Percentiles rank a stretch among this genome's conserved stretches.
phyloP scores from a whole-genome alignment of 1,284 basidiomycete species.

The Cystobasidium sp. region DNA sequence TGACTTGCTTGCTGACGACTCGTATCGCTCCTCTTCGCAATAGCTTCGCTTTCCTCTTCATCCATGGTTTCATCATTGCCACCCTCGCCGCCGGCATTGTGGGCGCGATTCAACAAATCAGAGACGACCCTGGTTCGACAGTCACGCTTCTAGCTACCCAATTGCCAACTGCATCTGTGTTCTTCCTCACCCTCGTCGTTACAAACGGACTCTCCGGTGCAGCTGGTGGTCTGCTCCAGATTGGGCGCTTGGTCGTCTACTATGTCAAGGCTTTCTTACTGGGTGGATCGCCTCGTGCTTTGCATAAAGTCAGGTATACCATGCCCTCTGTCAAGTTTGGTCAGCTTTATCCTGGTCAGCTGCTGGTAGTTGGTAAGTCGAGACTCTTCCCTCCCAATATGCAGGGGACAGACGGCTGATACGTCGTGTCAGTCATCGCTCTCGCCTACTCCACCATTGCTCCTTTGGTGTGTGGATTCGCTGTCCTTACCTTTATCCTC shows the following conservation, averaged over 20 bases:
- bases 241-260: conserved; percentile 76
- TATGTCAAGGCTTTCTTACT: conserved; percentile 82
- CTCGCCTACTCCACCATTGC: conserved; percentile 84
- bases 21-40: too few relatives aligned
- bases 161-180: conserved; percentile 82
- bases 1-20: too few relatives aligned
- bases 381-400: background rate
- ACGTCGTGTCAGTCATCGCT: conserved; percentile 63
- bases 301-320: conserved; percentile 75
- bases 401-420: conserved; percentile 61
- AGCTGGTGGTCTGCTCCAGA: conserved; percentile 70
- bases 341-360: conserved; percentile 62
- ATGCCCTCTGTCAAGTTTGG: conserved; percentile 76
- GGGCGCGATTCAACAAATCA: conserved; percentile 18
- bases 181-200: conserved; percentile 82
- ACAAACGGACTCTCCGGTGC: conserved; percentile 55
- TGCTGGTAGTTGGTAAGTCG: conserved; percentile 21
- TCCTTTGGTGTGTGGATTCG: conserved; percentile 91
- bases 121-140: conserved; percentile 62
- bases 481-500: conserved; percentile 71
- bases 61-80: conserved; percentile 26
- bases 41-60: conserved; percentile 76
- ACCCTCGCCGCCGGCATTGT: conserved; percentile 21
- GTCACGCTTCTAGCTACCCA: conserved; percentile 68
- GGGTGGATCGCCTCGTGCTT: conserved; percentile 84